These are phyloP conservation scores for Capniomyces stellatus DNA, from an alignment of 371 early-diverging fungal species.

Conservation along the genomic window DNA sequence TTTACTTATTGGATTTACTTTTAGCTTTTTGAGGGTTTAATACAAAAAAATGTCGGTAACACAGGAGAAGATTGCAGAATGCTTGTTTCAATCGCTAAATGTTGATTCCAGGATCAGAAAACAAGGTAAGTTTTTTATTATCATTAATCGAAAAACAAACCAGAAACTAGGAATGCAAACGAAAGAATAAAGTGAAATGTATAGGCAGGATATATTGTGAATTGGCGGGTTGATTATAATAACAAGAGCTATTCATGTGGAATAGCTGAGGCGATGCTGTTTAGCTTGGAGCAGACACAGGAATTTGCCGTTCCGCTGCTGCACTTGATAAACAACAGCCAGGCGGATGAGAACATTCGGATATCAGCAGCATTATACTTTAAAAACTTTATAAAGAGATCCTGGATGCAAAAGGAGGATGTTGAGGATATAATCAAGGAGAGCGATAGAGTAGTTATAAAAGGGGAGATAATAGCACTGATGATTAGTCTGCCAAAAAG, in stretches of 20 bases:
- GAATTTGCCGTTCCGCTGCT: slow-evolving; percentile 58
- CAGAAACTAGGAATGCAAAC: not conserved
- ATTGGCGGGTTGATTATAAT: not conserved
- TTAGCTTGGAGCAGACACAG: slow-evolving; percentile 38
- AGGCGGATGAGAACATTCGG: slow-evolving; percentile 36
- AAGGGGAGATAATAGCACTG: slow-evolving; percentile 57
- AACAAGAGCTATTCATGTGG: not conserved
- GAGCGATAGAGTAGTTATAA: slow-evolving; percentile 63
- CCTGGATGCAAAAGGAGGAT: slow-evolving; percentile 50
- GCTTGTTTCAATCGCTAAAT: not conserved
- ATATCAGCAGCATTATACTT: slow-evolving; percentile 77
- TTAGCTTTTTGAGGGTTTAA: not conserved
- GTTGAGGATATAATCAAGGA: slow-evolving; percentile 31
- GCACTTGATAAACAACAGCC: slow-evolving; percentile 40
- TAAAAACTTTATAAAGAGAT: slow-evolving; percentile 80
- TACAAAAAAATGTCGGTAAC: not conserved
- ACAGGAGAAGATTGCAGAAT: not conserved
- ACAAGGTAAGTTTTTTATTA: not conserved
- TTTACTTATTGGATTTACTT: no score
- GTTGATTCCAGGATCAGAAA: not conserved
- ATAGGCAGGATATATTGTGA: no score
- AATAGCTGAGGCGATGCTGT: slow-evolving; percentile 44
- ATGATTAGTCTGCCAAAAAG: slow-evolving; percentile 64
- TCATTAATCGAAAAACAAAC: slow-evolving; percentile 1
- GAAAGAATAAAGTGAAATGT: not conserved